phyloP scores from a whole-genome alignment of 2,329 filamentous ascomycete genomes.

The Ustulina deusta region DNA sequence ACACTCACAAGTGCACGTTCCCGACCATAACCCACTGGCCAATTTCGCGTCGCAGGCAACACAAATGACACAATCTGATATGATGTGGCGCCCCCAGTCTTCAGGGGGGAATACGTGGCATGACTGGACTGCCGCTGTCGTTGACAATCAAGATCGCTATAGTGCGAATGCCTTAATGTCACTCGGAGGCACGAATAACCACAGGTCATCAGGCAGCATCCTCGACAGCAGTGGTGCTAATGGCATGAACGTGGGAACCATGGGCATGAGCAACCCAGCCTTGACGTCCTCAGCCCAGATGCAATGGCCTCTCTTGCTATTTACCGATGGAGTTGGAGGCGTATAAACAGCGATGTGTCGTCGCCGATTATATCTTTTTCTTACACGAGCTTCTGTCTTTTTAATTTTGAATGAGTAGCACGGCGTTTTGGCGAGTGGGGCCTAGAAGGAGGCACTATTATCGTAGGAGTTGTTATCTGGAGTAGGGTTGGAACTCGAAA shows the following conservation, averaged over 20 bases:
- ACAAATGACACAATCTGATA: constrained; percentile 48
- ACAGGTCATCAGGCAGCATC: constrained; percentile 37
- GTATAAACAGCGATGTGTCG: constrained; percentile 37
- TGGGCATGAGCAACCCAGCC: constrained; percentile 43
- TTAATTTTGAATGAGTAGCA: constrained; percentile 29
- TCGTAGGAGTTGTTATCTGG: not conserved
- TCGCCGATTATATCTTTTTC: not conserved
- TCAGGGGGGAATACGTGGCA: constrained; percentile 62
- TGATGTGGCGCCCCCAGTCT: constrained; percentile 49
- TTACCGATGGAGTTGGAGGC: constrained; percentile 49
- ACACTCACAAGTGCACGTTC: constrained; percentile 36
- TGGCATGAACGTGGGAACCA: constrained; percentile 44
- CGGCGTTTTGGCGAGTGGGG: constrained; percentile 31
- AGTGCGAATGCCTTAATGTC: constrained; percentile 63
- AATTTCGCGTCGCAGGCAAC: constrained; percentile 49
- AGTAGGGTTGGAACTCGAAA: constrained; percentile 11
- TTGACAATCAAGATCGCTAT: constrained; percentile 63
- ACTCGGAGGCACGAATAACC: constrained; percentile 52
- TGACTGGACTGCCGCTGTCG: constrained; percentile 66
- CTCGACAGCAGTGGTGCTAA: constrained; percentile 39
- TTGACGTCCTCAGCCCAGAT: constrained; percentile 45
- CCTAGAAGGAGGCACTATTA: constrained; percentile 15
- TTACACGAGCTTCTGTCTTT: constrained; percentile 7
- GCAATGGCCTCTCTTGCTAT: constrained; percentile 51
- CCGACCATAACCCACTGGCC: constrained; percentile 47